Evolutionary conservation across 768 basidiomycete species (phyloP).

Genomic region (Xerocomellus amylosporus): DNA sequence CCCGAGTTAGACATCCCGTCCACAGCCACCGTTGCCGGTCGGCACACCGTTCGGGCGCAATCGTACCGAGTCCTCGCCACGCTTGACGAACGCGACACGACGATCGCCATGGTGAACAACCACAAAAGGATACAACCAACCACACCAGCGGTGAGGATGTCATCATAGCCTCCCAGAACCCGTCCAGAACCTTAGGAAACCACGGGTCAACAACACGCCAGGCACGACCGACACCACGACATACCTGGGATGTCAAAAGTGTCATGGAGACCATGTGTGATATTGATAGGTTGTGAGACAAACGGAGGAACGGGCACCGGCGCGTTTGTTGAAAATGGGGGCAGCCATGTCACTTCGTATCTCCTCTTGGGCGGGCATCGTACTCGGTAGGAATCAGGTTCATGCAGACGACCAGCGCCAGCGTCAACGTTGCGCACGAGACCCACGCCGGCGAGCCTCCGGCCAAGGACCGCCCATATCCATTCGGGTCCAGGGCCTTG

Average conservation of each 20-base stretch:
- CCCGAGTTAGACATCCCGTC: neutral
- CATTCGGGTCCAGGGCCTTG: neutral
- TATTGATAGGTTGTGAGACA: neutral
- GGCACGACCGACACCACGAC: neutral
- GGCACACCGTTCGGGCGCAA: neutral
- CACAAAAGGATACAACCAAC: conserved; percentile 3
- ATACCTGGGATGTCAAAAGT: conserved; percentile 2
- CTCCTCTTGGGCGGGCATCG: conserved; percentile 14
- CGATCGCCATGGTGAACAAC: neutral
- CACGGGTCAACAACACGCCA: neutral
- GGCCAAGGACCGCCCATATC: neutral
- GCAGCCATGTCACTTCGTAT: neutral
- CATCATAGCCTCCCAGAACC: neutral
- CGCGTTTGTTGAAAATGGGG: neutral
- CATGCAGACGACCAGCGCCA: neutral
- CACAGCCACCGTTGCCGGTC: neutral
- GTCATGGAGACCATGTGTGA: conserved; percentile 1
- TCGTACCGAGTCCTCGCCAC: neutral
- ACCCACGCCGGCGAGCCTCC: neutral
- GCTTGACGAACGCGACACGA: neutral
- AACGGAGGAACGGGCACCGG: neutral
- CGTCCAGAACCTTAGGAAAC: neutral
- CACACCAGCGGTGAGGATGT: neutral
- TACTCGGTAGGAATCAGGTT: neutral
- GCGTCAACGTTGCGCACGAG: no score